Conservation (phyloP, 108 stramenopile species). For the Heterococcus sp. region DNA sequence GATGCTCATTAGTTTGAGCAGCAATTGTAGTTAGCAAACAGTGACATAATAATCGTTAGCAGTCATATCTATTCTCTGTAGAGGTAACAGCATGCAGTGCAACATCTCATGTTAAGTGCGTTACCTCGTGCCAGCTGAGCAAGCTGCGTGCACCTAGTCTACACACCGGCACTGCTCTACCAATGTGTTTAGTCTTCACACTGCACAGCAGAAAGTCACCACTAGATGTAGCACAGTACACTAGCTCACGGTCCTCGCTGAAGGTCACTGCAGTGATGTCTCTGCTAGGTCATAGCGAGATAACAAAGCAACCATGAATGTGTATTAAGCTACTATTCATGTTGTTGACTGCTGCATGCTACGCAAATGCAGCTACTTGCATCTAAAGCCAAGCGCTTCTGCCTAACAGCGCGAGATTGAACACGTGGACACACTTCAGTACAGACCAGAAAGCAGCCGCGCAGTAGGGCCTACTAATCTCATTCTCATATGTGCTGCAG, state of each 20-base stretch:
- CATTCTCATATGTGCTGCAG: too few relatives aligned
- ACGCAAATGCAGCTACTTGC: neutral
- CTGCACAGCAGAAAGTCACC: constrained; percentile 48
- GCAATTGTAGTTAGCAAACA: too few relatives aligned
- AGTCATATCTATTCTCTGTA: too few relatives aligned
- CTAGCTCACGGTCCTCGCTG: constrained; percentile 39
- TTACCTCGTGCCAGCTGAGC: constrained; percentile 18
- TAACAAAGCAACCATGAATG: constrained; percentile 35
- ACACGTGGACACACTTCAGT: too few relatives aligned
- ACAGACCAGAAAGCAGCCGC: too few relatives aligned
- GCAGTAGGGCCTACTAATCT: too few relatives aligned
- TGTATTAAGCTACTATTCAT: neutral
- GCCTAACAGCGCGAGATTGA: neutral
- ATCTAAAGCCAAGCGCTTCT: neutral
- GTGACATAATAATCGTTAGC: too few relatives aligned
- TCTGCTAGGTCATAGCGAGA: constrained; percentile 47
- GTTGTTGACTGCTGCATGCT: neutral
- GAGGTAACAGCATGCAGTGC: too few relatives aligned
- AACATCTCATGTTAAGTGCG: too few relatives aligned
- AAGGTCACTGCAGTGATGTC: constrained; percentile 44
- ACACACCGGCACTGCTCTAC: constrained; percentile 2
- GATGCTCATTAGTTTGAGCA: too few relatives aligned
- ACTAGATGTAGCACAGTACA: constrained; percentile 56
- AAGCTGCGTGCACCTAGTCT: constrained; percentile 27
- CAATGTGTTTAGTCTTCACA: neutral